Percentiles rank a stretch among this genome's conserved stretches.
Evolutionary conservation across 2,329 filamentous ascomycete genomes (phyloP).

Genomic region (Arachnomyces sp.): DNA sequence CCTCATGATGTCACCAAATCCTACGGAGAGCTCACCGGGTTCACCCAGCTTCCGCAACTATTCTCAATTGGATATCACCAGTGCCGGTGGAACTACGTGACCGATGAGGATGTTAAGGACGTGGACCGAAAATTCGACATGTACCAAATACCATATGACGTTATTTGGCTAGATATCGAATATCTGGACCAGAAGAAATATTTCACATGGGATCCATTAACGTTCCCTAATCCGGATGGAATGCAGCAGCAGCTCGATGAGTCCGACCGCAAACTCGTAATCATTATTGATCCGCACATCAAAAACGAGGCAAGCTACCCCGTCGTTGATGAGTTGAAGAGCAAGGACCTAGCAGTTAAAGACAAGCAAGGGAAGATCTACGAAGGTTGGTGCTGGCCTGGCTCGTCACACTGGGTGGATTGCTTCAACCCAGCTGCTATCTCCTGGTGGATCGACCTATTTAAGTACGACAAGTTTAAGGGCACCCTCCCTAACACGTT

Average conservation of each 20-base stretch:
- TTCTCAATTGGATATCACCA: constrained; percentile 94
- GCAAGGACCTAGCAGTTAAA: constrained; percentile 72
- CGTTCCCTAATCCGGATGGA: constrained; percentile 73
- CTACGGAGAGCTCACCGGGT: constrained; percentile 87
- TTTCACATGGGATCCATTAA: constrained; percentile 91
- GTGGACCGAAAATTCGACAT: constrained; percentile 96
- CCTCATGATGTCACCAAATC: constrained; percentile 72
- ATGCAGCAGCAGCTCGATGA: constrained; percentile 86
- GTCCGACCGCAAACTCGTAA: constrained; percentile 81
- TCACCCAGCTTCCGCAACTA: constrained; percentile 81
- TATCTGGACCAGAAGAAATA: constrained; percentile 97
- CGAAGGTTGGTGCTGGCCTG: constrained; percentile 98
- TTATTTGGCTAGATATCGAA: constrained; percentile 98
- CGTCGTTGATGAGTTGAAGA: constrained; percentile 72
- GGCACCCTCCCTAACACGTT: constrained; percentile 80
- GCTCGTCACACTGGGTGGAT: constrained; percentile 93
- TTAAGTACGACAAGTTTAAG: constrained; percentile 81
- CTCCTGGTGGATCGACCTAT: constrained; percentile 84
- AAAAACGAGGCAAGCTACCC: constrained; percentile 78
- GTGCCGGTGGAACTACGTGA: constrained; percentile 98
- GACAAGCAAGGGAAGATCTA: constrained; percentile 86
- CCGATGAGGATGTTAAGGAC: constrained; percentile 92
- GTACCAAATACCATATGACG: constrained; percentile 89
- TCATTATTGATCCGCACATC: constrained; percentile 95
- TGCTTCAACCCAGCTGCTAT: constrained; percentile 88